Evolutionary conservation across 495 filamentous ascomycete genomes (phyloP).

Genomic region (Hypoxylon rickii): DNA sequence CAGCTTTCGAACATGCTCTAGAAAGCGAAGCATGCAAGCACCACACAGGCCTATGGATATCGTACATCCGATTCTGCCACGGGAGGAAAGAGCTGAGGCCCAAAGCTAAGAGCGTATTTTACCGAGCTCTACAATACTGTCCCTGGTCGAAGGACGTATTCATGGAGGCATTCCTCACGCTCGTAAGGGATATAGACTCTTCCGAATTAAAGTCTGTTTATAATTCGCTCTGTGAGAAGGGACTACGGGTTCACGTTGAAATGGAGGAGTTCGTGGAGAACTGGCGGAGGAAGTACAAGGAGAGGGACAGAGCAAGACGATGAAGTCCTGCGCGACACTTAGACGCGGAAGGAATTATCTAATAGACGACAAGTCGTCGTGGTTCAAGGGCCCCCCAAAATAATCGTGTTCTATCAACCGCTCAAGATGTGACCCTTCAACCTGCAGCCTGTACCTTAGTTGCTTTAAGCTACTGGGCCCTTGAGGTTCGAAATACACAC

Average conservation of each 20-base stretch:
- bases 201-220: constrained; percentile 60
- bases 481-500: no score
- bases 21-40: constrained; percentile 42
- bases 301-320: constrained; percentile 3
- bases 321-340: no score
- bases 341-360: no score
- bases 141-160: constrained; percentile 77
- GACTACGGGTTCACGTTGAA: constrained; percentile 50
- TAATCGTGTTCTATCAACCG: no score
- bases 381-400: no score
- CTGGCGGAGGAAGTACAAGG: constrained; percentile 35
- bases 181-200: constrained; percentile 36
- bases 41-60: constrained; percentile 64
- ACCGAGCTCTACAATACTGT: constrained; percentile 70
- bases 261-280: constrained; percentile 45
- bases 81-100: constrained; percentile 29
- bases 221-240: constrained; percentile 43
- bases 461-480: no score
- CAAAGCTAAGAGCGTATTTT: constrained; percentile 58
- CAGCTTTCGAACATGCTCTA: constrained; percentile 74
- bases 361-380: no score
- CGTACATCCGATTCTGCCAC: constrained; percentile 63
- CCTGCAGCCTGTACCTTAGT: no score
- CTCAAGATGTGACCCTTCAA: no score
- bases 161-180: constrained; percentile 59